Base-by-base conservation (phyloP, 1,139 yeast species). In the Magnusiomyces starmeri region DNA sequence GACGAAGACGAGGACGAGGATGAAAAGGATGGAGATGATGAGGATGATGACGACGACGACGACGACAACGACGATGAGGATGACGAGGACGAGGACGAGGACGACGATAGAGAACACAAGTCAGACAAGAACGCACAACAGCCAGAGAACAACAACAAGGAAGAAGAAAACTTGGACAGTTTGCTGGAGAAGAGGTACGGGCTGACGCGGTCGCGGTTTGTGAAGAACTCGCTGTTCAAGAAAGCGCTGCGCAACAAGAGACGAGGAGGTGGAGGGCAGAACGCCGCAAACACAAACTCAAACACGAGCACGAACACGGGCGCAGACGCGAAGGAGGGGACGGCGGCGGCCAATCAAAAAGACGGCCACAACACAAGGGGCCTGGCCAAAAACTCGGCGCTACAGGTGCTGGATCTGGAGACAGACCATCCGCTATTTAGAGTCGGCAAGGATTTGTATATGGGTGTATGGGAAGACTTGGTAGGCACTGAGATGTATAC, bases 401-500 rank as follows among this genome's bases (percentile, higher is more conserved):
- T 81, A 37, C 81, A 79, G 57, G 66, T 75, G 20, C 73, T 82
- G 8, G 83, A 83, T 0, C 63, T 82, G 27, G 78, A 77, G 16
- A 68, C 74, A 8, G 71, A 71, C 21, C 64, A 67, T 21, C 88
- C 88, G 2, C 61, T 81, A 34, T 70, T 82, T 42, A 76, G 76
- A 58, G 67, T 80, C 9, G 82, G 82, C 41, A 74, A 76, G 51
- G 71, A 71, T 18, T 70, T 87, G 2, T 86, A 81, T 64, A 81
- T 81, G 63, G 94, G 96, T 1, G 72, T 75, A 39, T 92, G 97
- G 97, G 75, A 77, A 48, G 78, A 78, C 54, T 69, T 87, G 12
- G 82, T 87, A 1, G 98, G 98, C 0, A 85, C 95, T 0, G 97
- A 90, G 62, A 69, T 92, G 56, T 52, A 78, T 49, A 62, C 69